Evolutionary conservation across 495 filamentous ascomycete genomes (phyloP), one percentile per base, ranked within the genome.

Genomic region (Aspergillus heteromorphus): DNA sequence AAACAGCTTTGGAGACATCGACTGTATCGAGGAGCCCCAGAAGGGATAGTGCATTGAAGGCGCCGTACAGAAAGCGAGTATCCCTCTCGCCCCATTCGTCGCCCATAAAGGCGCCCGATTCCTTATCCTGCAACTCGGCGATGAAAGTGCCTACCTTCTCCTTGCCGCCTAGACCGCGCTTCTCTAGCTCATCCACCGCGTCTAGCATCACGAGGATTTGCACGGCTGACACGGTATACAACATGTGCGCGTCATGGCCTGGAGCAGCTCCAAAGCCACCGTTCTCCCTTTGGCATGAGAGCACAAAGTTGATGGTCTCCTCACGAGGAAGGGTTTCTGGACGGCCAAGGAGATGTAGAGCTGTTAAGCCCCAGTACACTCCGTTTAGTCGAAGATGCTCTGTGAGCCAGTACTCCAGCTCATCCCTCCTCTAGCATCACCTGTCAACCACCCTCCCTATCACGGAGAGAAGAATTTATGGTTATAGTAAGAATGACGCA

Each of bases 51-150:
- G 88, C 87, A 69, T 90, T 92, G 51, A 97, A 74, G 4, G 91
- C 88, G 31, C 87, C 86, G 65, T 92, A 97, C 4, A 97, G 77
- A 66, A 98, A 98, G 11, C 93, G 83, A 6, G 95, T 97, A 70
- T 98, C 93, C 49, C 82, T 82, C 72, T 98, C 93, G 8, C 95
- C 93, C 91, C 91, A 98, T 68, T 95, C 85, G 59, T 97, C 95
- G 38, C 93, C 93, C 57, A 84, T 83, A 65, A 98, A 97, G 1
- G 85, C 88, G 54, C 93, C 93, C 21, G 86, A 89, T 58, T 87
- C 74, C 2, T 70, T 74, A 60, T 96, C 83, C 63, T 98, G 93
- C 51, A 96, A 79, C 51, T 72, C 71, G 40, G 91, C 85, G 56
- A 98, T 89, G 75, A 84, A 92, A 59, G 83, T 75, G 45, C 83